Evolutionary conservation across 768 basidiomycete genomes (phyloP), one percentile per base, ranked within the genome.

Genomic region (Pleurotus platypus): DNA sequence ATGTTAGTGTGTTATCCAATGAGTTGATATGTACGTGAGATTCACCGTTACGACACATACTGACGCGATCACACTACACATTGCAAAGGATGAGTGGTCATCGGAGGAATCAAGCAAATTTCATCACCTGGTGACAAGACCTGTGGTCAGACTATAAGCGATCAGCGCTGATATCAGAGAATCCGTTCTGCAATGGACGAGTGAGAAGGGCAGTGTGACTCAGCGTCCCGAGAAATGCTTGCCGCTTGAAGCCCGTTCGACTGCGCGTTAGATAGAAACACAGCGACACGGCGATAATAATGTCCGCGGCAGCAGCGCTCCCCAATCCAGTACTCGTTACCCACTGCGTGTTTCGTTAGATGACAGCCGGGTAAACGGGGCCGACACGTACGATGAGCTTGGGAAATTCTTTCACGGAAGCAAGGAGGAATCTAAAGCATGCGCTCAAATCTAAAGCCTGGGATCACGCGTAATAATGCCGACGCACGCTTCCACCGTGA

Each of bases 331-430:
- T 60, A 60, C 74, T 77, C 6, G 80, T 78, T 12, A 83, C 73
- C 81, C 80, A 81, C 80, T 69, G 22, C 38, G 56, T 56, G 50
- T 58, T 78, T 82, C 67, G 80, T 81, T 79, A 82, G 83, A 63
- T 11, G 20, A 83, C 81, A 39, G 15, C 58, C 37, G 30, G 48
- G 47, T 26, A 12, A 24, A 20, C 13, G 38, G 37, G 46, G 24
- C 30, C 61, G 48, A 35, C 20, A 62, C 73, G 49, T 59, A 78
- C 74, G 43, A 75, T 70, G 48, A 75, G 64, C 49, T 67, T 64
- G 39, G 71, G 68, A 42, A 69, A 78, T 57, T 70, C 66, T 40
- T 51, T 60, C 46, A 62, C 73, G 49, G 66, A 64, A 48, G 62
- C 72, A 48, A 75, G 64, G 63, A 68, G 55, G 61, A 72, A 77